Evolutionary conservation across 192 early-diverging fungal species (phyloP).

Genomic region (Backusella tuberculispora): DNA sequence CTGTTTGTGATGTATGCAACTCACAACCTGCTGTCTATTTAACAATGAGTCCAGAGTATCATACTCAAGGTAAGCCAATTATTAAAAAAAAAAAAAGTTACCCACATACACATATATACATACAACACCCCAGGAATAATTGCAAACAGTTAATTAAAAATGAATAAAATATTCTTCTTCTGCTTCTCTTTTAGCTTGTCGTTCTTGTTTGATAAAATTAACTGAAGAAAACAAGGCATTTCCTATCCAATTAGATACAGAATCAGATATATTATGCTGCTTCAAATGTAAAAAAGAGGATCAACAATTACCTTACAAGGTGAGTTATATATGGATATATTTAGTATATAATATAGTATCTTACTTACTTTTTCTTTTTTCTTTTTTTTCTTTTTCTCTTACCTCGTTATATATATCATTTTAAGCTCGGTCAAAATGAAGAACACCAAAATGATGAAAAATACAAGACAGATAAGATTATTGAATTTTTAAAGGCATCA

Average conservation of each 20-base stretch:
- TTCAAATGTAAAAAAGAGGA: constrained; percentile 21
- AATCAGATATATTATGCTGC: constrained; percentile 18
- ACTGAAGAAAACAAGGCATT: not conserved
- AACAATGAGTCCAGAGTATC: not conserved
- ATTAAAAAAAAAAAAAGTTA: too few species aligned
- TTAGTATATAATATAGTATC: not conserved
- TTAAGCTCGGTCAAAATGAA: not conserved
- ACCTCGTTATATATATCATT: not conserved
- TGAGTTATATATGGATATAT: not conserved
- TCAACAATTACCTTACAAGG: not conserved
- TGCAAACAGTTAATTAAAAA: not conserved
- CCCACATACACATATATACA: not conserved
- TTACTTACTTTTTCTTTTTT: not conserved
- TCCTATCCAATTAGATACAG: constrained; percentile 21
- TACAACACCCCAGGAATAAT: not conserved
- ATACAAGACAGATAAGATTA: constrained; percentile 7
- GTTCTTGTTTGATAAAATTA: constrained; percentile 11
- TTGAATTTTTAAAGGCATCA: not conserved
- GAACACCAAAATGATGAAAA: constrained; percentile 11
- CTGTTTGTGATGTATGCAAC: constrained; percentile 23
- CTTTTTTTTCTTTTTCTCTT: not conserved
- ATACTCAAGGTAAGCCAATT: constrained; percentile 21
- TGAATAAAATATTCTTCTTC: not conserved
- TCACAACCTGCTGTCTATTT: constrained; percentile 14
- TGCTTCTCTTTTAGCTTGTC: constrained; percentile 8